A percentile compares a stretch with the other conserved stretches of the same genome.
Evolutionary conservation across 2,329 filamentous ascomycete genomes (phyloP).

Genomic region (Trichoderma sp.): DNA sequence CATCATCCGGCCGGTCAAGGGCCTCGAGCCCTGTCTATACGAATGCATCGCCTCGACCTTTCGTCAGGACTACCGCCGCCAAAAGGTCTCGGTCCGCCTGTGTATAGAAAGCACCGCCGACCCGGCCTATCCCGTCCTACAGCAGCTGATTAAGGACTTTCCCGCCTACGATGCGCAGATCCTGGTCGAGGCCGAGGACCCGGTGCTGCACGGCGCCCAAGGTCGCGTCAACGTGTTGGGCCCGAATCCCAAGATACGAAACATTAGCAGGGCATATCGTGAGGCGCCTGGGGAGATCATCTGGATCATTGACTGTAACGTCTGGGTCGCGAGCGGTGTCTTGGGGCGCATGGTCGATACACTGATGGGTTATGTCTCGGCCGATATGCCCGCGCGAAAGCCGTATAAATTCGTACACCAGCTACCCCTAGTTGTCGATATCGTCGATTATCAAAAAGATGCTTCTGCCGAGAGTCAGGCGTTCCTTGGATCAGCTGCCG

Average conservation of each 20-base stretch:
- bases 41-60: conserved; percentile 89
- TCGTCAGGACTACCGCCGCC: conserved; percentile 72
- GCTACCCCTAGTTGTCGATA: conserved; percentile 84
- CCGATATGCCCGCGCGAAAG: conserved; percentile 45
- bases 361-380: conserved; percentile 64
- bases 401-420: conserved; percentile 94
- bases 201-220: conserved; percentile 56
- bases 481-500: conserved; percentile 36
- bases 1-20: conserved; percentile 89
- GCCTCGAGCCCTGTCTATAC: conserved; percentile 84
- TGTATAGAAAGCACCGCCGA: conserved; percentile 76
- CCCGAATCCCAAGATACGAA: conserved; percentile 97
- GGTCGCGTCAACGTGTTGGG: conserved; percentile 63
- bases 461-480: conserved; percentile 26
- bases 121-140: conserved; percentile 72
- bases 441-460: conserved; percentile 36
- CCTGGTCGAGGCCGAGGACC: conserved; percentile 79
- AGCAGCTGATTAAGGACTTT: conserved; percentile 70
- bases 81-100: conserved; percentile 76
- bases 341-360: conserved; percentile 87
- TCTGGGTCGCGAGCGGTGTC: conserved; percentile 81
- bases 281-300: conserved; percentile 85
- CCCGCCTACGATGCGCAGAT: conserved; percentile 68
- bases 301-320: conserved; percentile 95
- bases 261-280: conserved; percentile 89